Base-by-base conservation (phyloP, 331 rosid species). In the Phaseolus coccineus region DNA sequence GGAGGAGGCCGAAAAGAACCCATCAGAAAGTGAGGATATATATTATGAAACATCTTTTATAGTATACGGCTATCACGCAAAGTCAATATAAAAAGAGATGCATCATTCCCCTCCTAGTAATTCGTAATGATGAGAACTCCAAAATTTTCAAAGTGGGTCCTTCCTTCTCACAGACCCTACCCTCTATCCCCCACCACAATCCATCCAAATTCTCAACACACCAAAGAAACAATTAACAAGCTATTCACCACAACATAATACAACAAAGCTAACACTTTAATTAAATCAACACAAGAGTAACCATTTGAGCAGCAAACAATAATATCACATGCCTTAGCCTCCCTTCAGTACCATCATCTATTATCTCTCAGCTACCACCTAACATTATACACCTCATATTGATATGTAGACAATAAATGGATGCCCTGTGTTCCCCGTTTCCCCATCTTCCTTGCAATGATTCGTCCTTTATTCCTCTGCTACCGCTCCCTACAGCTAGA, bases 11-110 rank as follows among this genome's bases (percentile, higher is more conserved):
- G 48, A 69, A 52, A 71, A 63, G 76, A 71, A 62, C 3, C 31
- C 61, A 75, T 27, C 58, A 61, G 47, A 81, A 73, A 78, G 87
- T 58, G 82, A 13, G 79, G 16, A 76, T 2, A 57, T 73, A 71
- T n/a, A 71, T 22, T 78, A 84, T 80, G 89, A 77, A 85, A 76
- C 80, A 69, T 66, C 79, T 66, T 63, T 50, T 64, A 73, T 48
- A 13, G 53, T 30, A 39, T 63, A 62, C 44, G 72, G 79, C 74
- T 19, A 69, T 27, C n/a, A 3, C 58, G 12, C 59, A 85, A 89
- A 87, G 94, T 88, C 88, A 87, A 86, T 69, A 61, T 81, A 57
- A 84, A 86, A 87, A 83, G 84, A 77, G 84, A 84, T 76, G 77
- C 88, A 88, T 85, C 86, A 83, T 87, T 84, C 78, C 67, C 58